Conservation (phyloP, 1,284 basidiomycete species). For the Leccinum cinnamomeum region DNA sequence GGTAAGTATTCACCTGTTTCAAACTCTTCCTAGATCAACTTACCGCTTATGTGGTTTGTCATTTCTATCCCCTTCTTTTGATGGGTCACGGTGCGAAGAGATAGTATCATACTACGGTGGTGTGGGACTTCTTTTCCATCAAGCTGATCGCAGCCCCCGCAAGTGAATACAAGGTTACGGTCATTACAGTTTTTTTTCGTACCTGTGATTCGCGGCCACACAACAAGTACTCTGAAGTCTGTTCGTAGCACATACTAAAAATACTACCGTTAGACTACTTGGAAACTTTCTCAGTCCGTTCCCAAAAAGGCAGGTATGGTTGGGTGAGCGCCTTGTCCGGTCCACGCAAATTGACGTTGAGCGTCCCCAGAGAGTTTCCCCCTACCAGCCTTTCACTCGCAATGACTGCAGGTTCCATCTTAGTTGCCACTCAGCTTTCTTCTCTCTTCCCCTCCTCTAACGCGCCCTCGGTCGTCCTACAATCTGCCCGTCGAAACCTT, state of each 20-base stretch:
- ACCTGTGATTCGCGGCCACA: not conserved
- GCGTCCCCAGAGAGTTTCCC: not conserved
- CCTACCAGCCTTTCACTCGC: not conserved
- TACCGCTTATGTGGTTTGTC: not conserved
- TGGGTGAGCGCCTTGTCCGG: not conserved
- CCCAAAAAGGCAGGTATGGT: conserved; percentile 30
- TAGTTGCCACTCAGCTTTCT: conserved; percentile 65
- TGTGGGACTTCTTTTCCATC: not conserved
- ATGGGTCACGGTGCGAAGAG: not conserved
- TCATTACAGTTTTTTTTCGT: not conserved
- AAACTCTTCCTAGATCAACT: not conserved
- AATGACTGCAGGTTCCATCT: conserved; percentile 46
- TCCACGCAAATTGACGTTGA: not conserved
- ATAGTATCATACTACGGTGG: not conserved
- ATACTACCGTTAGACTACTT: too few relatives aligned
- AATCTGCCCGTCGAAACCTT: conserved; percentile 55
- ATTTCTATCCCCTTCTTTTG: not conserved
- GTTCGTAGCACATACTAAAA: too few relatives aligned
- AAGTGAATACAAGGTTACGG: not conserved
- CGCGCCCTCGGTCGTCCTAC: conserved; percentile 53
- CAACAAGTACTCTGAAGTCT: too few relatives aligned
- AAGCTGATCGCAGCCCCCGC: not conserved
- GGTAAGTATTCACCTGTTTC: not conserved
- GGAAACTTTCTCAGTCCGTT: not conserved
- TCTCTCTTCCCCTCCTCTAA: conserved; percentile 55